Evolutionary conservation across 225 moss, liverwort and hornwort species (phyloP).

Genomic region (Bryum argenteum): DNA sequence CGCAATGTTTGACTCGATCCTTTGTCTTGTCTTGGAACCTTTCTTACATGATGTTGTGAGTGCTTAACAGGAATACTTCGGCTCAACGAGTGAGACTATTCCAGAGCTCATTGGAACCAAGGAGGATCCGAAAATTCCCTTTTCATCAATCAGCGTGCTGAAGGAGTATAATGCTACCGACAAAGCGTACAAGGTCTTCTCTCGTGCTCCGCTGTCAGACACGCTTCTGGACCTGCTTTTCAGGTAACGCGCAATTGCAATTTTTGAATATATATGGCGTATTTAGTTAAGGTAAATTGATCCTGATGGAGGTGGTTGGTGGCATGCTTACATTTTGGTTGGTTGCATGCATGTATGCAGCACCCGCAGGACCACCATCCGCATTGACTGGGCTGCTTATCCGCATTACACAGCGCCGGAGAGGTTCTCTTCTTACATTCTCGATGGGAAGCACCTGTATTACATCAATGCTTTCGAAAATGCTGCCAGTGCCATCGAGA

Average conservation of each 20-base stretch:
- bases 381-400: conserved; percentile 89
- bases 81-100: conserved; percentile 53
- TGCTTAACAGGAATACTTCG: conserved; percentile 49
- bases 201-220: conserved; percentile 70
- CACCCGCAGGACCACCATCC: conserved; percentile 49
- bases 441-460: conserved; percentile 83
- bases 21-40: conserved; percentile 2
- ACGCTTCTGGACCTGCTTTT: conserved; percentile 72
- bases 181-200: conserved; percentile 90
- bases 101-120: conserved; percentile 81
- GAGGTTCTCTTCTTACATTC: conserved; percentile 73
- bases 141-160: conserved; percentile 69
- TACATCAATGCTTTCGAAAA: conserved; percentile 92
- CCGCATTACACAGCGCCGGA: conserved; percentile 86
- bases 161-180: conserved; percentile 80
- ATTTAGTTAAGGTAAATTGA: not conserved
- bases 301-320: not conserved
- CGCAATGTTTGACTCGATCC: not conserved
- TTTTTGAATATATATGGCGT: not conserved
- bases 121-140: conserved; percentile 68
- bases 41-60: conserved; percentile 17
- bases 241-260: conserved; percentile 45
- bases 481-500: conserved; percentile 93
- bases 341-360: conserved; percentile 34
- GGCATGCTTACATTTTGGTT: too few relatives aligned